Evolutionary conservation across 164 flowering plant genomes (phyloP), one percentile per base, ranked within the genome.

Genomic region (Cinnamomum micranthum): DNA sequence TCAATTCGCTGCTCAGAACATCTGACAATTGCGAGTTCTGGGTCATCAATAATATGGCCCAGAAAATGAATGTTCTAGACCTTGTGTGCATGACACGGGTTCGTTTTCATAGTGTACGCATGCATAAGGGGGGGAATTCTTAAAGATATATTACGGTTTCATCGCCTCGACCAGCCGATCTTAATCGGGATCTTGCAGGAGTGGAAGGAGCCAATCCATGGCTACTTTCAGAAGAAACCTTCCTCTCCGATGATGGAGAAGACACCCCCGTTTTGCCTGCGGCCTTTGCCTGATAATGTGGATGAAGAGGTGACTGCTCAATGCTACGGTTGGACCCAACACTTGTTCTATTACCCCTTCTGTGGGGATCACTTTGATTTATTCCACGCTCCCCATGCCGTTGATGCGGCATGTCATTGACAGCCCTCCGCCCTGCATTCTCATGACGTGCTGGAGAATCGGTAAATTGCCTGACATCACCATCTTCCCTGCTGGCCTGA

Each of bases 181-280:
- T 81, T 63, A 80, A 68, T 33, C 79, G 80, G 50, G 90, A 80
- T 74, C 88, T 87, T 71, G 80, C 81, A 70, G 87, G 88, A 52
- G 87, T 85, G 24, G 78, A 65, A 68, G 87, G 84, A 80, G 81
- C 84, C 15, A 80, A 50, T 19, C 89, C 84, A 24, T 81, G 86
- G 74, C 81, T 76, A 17, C 80, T 81, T 69, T 85, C 91, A 66
- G 80, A 76, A 6, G 85, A 64, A 74, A 50, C 77, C 68, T 75
- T 88, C 65, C 81, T 84, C 67, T 86, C 88, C 86, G 84, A 81
- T 3, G 86, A 77, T 19, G 88, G 87, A 71, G 87, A 85, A 70
- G 84, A 74, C 9, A 79, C 75, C 28, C 74, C 85, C 74, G 78
- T 80, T 78, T 77, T 85, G 20, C 82, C 82, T 70, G 81, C 79